Base-by-base conservation (phyloP, 73 alveolate genomes). In the Urostyla sp. region DNA sequence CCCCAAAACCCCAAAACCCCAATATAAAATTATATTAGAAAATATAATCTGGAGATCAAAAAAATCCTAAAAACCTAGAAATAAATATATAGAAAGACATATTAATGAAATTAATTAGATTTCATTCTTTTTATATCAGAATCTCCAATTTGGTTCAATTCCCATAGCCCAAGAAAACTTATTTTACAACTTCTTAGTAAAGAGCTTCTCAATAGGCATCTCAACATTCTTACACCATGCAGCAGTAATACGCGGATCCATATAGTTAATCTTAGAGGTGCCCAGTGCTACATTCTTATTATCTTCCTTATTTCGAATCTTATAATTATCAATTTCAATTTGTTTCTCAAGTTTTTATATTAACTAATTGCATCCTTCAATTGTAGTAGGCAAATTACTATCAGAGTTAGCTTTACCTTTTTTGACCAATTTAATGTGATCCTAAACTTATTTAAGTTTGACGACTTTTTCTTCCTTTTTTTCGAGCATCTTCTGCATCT, bases 171-270 rank as follows among this genome's bases (percentile, higher is more conserved):
- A 95, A 20, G 97, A 93, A 67, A 95, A 95, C 56, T 92, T 92
- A 34, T 79, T 37, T 24, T 94, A 81, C 40, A 92, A 87, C 3
- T 95, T 78, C 85, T 95, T 95, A 5, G 98, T 87, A 88, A 98
- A 98, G 40, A 97, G 94, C 90, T 85, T 97, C 92, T 98, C 99
- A 58, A 98, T 97, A 8, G 98, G 96, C 0, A 96, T 98, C 72
- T 96, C 99, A 72, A 83, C 79, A 58, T 94, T 87, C 84, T 95
- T 97, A 76, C 98, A 94, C 95, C 95, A 93, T 44, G 95, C 85
- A 5, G 94, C 94, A 18, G 99, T 80, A 44, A 77, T 92, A 85
- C 99, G 91, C 8, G 99, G 99, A 85, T 98, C 99, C 98, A 97
- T 98, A 85, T 98, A 98, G 91, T 98, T 98, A 37, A 97, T 96